Conservation (phyloP, 495 filamentous ascomycete genomes). For the Penicillium goetzii region DNA sequence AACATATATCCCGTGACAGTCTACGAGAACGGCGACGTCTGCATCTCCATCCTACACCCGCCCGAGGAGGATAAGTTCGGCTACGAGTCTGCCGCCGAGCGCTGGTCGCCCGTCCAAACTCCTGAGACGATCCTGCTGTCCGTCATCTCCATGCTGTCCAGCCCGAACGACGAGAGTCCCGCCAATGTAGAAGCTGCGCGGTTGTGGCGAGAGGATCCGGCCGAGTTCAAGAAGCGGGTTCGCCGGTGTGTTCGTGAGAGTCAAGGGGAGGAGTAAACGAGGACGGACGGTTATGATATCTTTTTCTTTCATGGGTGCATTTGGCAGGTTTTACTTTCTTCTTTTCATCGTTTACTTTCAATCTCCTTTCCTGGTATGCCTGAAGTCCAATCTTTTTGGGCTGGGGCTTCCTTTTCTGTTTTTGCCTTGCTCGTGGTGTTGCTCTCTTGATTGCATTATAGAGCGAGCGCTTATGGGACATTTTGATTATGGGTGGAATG, state of each 20-base stretch:
- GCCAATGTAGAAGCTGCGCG: slow-evolving; percentile 93
- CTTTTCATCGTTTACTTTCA: slow-evolving; percentile 3
- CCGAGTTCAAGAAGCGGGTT: slow-evolving; percentile 78
- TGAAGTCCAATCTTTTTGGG: neutral
- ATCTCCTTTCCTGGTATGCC: slow-evolving; percentile 11
- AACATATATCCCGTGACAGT: slow-evolving; percentile 46
- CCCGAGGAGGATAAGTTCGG: slow-evolving; percentile 96
- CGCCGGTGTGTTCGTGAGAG: slow-evolving; percentile 82
- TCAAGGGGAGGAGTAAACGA: slow-evolving; percentile 67
- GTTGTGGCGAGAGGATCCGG: slow-evolving; percentile 81
- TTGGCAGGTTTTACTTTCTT: slow-evolving; percentile 19
- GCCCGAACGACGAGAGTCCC: slow-evolving; percentile 93
- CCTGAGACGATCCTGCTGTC: slow-evolving; percentile 93
- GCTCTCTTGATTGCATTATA: slow-evolving; percentile 30
- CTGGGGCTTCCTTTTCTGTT: neutral
- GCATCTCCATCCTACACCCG: slow-evolving; percentile 95
- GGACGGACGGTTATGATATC: neutral
- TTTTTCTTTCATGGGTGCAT: slow-evolving; percentile 26
- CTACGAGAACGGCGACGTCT: slow-evolving; percentile 86
- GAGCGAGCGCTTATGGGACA: slow-evolving; percentile 25
- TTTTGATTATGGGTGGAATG: slow-evolving; percentile 14
- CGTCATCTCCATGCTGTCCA: slow-evolving; percentile 90
- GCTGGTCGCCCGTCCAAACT: slow-evolving; percentile 96
- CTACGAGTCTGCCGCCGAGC: slow-evolving; percentile 88
- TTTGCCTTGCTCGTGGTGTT: slow-evolving; percentile 17